These are phyloP conservation scores for Spinacia oleracea DNA, from an alignment of 179 eudicot genomes.

Conservation along the genomic window DNA sequence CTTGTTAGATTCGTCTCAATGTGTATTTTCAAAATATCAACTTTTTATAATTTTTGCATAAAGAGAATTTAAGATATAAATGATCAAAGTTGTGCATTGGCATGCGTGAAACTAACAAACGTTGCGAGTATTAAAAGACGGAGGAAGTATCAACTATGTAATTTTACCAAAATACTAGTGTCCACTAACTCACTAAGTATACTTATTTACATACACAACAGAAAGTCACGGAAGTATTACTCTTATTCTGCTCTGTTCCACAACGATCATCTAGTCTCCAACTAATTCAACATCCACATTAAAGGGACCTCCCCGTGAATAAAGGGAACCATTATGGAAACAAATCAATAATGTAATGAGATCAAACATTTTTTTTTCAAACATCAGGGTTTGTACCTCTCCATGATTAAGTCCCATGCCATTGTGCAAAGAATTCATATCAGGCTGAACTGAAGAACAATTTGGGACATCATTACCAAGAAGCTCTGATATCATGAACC, in stretches of 20 bases:
- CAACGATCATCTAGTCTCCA: background rate
- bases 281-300: background rate
- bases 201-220: too few relatives aligned
- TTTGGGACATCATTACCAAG: constrained; percentile 75
- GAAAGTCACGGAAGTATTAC: background rate
- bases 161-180: background rate
- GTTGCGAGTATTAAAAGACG: too few relatives aligned
- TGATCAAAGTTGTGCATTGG: too few relatives aligned
- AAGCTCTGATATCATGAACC: constrained; percentile 89
- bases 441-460: constrained; percentile 65
- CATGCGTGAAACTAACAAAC: too few relatives aligned
- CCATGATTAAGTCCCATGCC: constrained; percentile 72
- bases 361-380: background rate
- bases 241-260: constrained; percentile 1
- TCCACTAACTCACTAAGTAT: background rate
- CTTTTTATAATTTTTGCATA: too few relatives aligned
- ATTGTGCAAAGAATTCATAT: constrained; percentile 62
- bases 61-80: too few relatives aligned
- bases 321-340: background rate
- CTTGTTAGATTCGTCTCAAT: too few relatives aligned
- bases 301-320: background rate
- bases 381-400: constrained; percentile 54
- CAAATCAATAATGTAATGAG: background rate
- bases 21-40: too few relatives aligned
- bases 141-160: background rate